A percentile compares a stretch with the other conserved stretches of the same genome.
phyloP scores from a whole-genome alignment of 2,329 filamentous ascomycete genomes.

The Penicillium sp. region DNA sequence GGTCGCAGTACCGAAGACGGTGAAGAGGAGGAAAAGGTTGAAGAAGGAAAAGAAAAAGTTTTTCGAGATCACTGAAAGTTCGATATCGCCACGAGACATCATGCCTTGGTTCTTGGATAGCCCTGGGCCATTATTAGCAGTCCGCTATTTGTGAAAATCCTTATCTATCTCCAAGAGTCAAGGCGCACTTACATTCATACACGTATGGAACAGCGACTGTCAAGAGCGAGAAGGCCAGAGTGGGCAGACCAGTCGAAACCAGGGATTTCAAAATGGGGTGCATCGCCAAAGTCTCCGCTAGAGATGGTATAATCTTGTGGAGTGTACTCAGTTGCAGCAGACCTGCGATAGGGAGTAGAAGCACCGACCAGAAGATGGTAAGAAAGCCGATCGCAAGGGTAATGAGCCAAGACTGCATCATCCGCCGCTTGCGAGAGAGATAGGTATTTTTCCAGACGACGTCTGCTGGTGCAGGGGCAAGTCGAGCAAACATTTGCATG shows the following conservation, averaged over 20 bases:
- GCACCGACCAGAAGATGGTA: conserved; percentile 83
- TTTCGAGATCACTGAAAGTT: conserved; percentile 93
- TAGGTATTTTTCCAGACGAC: conserved; percentile 98
- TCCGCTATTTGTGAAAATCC: neutral
- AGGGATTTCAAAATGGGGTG: conserved; percentile 74
- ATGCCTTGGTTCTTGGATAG: conserved; percentile 90
- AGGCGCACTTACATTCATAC: conserved; percentile 70
- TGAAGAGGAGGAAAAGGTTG: conserved; percentile 96
- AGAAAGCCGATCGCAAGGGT: conserved; percentile 80
- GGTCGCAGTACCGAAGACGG: conserved; percentile 77
- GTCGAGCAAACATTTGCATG: conserved; percentile 78
- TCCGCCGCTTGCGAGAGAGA: conserved; percentile 69
- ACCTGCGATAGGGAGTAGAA: conserved; percentile 76
- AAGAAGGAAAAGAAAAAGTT: conserved; percentile 99
- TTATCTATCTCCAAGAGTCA: neutral
- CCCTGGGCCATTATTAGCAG: conserved; percentile 42
- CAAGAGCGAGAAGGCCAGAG: conserved; percentile 79
- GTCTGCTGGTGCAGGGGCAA: conserved; percentile 84
- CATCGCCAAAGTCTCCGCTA: conserved; percentile 66
- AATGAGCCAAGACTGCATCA: conserved; percentile 78
- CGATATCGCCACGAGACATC: conserved; percentile 91
- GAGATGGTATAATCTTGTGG: conserved; percentile 66
- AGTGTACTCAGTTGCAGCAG: conserved; percentile 82
- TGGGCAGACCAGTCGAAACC: conserved; percentile 85
- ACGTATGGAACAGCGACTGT: conserved; percentile 90